Base-by-base conservation (phyloP, 139 green algal genomes). In the Auxenochlorella pyrenoidosa region DNA sequence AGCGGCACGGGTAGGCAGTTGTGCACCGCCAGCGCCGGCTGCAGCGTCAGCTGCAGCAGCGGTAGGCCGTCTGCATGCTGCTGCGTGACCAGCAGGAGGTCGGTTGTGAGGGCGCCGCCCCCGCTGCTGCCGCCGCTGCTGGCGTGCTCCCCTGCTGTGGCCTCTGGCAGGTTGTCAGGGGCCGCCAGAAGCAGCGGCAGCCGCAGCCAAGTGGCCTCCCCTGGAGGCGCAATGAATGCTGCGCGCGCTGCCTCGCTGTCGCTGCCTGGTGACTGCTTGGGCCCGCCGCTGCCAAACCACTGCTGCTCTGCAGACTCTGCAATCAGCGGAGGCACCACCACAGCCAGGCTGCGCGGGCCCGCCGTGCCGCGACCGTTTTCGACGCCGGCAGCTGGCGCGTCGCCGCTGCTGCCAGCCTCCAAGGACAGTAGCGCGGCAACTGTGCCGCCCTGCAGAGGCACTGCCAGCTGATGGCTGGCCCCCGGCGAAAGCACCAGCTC, bases 1-100 rank as follows among this genome's bases (percentile, higher is more conserved):
- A 87, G 41, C 8, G 79, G 47, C 38, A 73, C 41, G 5, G 86
- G 86, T 59, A 90, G 79, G 79, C 79, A 65, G 86, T 87, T 87
- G 40, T 66, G 80, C 79, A 86, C 66, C 68, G 32, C 70, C 34
- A 71, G 13, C 40, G 60, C 73, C 3, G 86, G 86, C 86, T 77
- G 34, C 44, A 89, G 43, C 36, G 43, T 70, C 41, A 86, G 58
- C 68, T 83, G 36, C 68, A 89, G 54, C 79, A 82, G 68, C 71
- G 71, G 76, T 38, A 84, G 73, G 13, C 75, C 84, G 32, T 66
- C 58, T 15, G 41, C 47, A 41, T 66, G 68, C 65, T 75, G 84
- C 73, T 77, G 54, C 40, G 84, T 88, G 24, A 68, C 54, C 28
- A 88, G 54, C 41, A 85, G 8, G 12, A 63, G 75, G 41, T 85